Conservation (phyloP, 768 basidiomycete species). For the Mycena floridula region DNA sequence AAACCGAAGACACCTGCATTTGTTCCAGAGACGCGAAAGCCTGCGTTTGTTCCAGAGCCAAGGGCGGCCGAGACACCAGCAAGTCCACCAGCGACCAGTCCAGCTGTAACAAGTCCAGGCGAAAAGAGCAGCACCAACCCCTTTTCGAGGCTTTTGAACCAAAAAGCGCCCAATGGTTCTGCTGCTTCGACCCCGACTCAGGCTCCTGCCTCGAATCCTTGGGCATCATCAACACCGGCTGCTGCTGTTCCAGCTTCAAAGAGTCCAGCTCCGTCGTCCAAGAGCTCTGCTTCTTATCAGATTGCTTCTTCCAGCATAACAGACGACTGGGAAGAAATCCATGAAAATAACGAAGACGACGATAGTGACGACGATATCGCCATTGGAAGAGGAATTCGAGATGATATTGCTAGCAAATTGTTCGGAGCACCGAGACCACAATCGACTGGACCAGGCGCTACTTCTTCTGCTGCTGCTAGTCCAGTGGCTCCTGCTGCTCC, state of each 20-base stretch:
- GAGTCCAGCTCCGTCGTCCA: conserved; percentile 41
- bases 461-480: conserved; percentile 46
- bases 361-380: conserved; percentile 73
- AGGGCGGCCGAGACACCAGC: too few species aligned
- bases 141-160: conserved; percentile 63
- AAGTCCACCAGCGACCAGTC: conserved; percentile 18
- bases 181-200: conserved; percentile 29
- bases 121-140: conserved; percentile 71
- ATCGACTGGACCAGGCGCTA: conserved; percentile 27
- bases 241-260: conserved; percentile 31
- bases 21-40: conserved; percentile 22
- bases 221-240: conserved; percentile 34
- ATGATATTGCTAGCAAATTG: conserved; percentile 69
- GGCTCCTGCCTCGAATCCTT: too few species aligned
- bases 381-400: conserved; percentile 55
- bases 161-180: conserved; percentile 69
- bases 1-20: conserved; percentile 20
- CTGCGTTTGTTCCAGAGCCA: conserved; percentile 21
- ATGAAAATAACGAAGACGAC: conserved; percentile 62
- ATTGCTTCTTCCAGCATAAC: conserved; percentile 53
- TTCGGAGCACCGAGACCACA: conserved; percentile 39
- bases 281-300: conserved; percentile 49
- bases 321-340: conserved; percentile 83
- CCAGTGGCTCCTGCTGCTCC: conserved; percentile 31
- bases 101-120: conserved; percentile 20